These are phyloP conservation scores for Trichoderma simmonsii DNA, from an alignment of 2,329 filamentous ascomycete genomes.

Conservation along the genomic window DNA sequence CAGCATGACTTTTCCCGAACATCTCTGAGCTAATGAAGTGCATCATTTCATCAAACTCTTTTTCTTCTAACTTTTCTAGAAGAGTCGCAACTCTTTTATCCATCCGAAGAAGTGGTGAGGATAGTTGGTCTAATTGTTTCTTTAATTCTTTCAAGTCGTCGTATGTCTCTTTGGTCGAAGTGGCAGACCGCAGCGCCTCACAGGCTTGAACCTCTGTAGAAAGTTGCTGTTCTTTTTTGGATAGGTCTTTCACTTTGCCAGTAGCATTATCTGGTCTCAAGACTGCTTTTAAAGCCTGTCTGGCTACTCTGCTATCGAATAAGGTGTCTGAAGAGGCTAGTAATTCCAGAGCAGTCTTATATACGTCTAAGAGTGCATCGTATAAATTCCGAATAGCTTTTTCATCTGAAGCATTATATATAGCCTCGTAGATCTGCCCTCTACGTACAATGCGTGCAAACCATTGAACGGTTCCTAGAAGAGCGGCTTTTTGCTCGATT, in stretches of 20 bases:
- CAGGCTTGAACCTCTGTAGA: neutral
- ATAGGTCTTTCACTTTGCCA: neutral
- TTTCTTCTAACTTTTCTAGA: neutral
- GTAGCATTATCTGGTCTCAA: neutral
- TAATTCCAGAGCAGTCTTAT: neutral
- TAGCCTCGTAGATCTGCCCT: neutral
- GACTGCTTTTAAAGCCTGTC: neutral
- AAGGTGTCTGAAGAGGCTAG: neutral
- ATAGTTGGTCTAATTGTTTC: neutral
- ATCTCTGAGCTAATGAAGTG: neutral
- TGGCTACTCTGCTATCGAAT: neutral
- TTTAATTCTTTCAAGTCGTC: neutral
- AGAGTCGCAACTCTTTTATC: neutral
- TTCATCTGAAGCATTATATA: neutral
- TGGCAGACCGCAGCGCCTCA: neutral
- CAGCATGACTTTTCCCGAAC: neutral
- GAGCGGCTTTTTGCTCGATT: neutral
- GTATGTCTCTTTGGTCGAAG: neutral
- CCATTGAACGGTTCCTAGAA: neutral
- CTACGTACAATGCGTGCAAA: slow-evolving; percentile 11
- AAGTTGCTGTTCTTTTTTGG: neutral
- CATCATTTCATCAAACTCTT: neutral
- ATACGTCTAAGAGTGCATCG: neutral
- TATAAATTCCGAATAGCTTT: neutral
- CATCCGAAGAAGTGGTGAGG: neutral